Evolutionary conservation across 2,329 filamentous ascomycete genomes (phyloP).

Genomic region (Sordariomycetes sp.): DNA sequence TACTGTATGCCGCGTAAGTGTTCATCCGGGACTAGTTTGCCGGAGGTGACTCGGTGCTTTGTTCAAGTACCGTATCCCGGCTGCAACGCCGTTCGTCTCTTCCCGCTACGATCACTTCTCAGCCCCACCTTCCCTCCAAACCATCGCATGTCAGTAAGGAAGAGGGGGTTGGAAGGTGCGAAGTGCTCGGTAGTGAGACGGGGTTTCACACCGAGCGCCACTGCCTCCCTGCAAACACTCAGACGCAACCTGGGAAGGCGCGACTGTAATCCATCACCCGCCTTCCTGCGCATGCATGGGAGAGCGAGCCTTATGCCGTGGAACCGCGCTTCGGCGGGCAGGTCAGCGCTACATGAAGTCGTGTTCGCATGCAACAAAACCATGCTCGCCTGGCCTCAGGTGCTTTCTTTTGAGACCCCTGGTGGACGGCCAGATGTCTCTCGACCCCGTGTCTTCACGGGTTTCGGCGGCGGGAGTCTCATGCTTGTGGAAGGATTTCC

Average conservation of each 20-base stretch:
- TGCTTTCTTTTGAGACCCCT: neutral
- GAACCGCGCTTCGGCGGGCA: neutral
- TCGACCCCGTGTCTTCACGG: no score
- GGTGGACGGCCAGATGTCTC: neutral
- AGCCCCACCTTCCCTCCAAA: neutral
- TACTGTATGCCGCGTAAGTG: no score
- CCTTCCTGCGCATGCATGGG: no score
- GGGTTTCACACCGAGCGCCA: neutral
- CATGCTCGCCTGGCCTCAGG: neutral
- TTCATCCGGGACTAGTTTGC: no score
- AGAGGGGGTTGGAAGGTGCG: neutral
- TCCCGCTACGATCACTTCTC: no score
- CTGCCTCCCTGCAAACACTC: neutral
- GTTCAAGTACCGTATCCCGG: no score
- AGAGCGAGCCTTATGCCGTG: neutral
- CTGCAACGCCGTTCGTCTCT: no score
- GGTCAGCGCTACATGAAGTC: neutral
- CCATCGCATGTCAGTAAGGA: neutral
- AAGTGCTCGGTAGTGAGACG: neutral
- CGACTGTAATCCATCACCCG: no score
- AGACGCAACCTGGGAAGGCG: neutral
- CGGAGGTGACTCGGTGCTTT: no score
- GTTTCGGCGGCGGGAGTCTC: no score
- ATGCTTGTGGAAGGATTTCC: no score
- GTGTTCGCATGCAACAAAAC: neutral